A percentile compares a stretch with the other conserved stretches of the same genome.
These are phyloP conservation scores for Tulasnella sp. DNA, from an alignment of 768 basidiomycete genomes.

Conservation along the genomic window DNA sequence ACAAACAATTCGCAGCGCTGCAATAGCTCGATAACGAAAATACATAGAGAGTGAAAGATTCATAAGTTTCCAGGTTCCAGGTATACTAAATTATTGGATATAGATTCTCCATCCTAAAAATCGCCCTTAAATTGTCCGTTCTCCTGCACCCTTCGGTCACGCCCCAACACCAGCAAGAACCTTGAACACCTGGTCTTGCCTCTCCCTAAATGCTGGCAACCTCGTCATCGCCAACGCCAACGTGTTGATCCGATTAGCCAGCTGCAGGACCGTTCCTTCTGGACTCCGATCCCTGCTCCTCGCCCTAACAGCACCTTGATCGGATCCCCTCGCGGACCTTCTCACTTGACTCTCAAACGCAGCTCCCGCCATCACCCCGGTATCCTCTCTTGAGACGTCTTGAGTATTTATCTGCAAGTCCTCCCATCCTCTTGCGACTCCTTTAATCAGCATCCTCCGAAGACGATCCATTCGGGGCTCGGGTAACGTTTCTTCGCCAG, in stretches of 20 bases:
- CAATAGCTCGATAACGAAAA: neutral
- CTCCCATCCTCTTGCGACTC: conserved; percentile 40
- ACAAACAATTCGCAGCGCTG: too few relatives aligned
- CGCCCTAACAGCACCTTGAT: conserved; percentile 27
- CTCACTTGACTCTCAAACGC: conserved; percentile 1
- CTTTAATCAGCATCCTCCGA: conserved; percentile 48
- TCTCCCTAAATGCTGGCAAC: conserved; percentile 53
- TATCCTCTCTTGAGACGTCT: neutral
- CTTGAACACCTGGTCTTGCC: conserved; percentile 31
- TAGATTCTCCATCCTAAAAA: neutral
- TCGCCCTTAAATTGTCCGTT: neutral
- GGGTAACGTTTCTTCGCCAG: conserved; percentile 33
- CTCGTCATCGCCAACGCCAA: conserved; percentile 64
- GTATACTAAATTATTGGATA: neutral
- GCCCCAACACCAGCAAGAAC: conserved; percentile 21
- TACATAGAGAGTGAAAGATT: neutral
- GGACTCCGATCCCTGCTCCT: conserved; percentile 42
- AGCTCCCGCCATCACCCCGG: neutral
- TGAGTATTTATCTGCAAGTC: conserved; percentile 22
- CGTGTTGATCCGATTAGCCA: conserved; percentile 70
- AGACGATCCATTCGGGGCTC: conserved; percentile 52
- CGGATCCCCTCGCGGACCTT: conserved; percentile 19
- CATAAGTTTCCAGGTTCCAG: neutral
- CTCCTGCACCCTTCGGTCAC: neutral
- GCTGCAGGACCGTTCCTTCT: conserved; percentile 57